Conservation (phyloP, 2,329 filamentous ascomycete genomes). For the Gremmenia infestans region DNA sequence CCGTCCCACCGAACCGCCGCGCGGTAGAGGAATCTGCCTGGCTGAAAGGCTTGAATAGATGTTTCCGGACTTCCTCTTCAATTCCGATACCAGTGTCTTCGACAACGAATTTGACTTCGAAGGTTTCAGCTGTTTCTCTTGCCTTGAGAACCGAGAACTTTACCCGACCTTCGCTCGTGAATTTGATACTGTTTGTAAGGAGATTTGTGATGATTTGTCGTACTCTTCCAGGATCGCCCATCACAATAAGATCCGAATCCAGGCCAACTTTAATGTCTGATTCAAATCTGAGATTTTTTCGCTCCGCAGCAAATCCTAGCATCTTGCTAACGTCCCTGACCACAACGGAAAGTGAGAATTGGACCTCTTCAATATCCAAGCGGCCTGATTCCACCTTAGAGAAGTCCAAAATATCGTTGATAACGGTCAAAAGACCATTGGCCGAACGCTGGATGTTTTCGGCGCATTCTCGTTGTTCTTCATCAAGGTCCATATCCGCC, state of each 20-base stretch:
- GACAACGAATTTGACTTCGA: constrained; percentile 66
- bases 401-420: constrained; percentile 88
- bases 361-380: constrained; percentile 73
- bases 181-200: constrained; percentile 72
- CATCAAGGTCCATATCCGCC: constrained; percentile 59
- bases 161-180: constrained; percentile 64
- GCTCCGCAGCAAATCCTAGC: constrained; percentile 77
- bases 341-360: constrained; percentile 69
- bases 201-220: constrained; percentile 81
- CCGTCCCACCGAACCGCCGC: constrained; percentile 72
- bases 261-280: constrained; percentile 56
- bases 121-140: constrained; percentile 57
- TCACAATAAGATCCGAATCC: constrained; percentile 66
- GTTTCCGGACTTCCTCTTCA: constrained; percentile 67
- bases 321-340: constrained; percentile 80
- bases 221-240: constrained; percentile 79
- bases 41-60: constrained; percentile 74
- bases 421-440: constrained; percentile 77
- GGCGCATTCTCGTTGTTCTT: constrained; percentile 69
- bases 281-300: constrained; percentile 70
- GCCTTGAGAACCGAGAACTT: constrained; percentile 61
- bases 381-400: constrained; percentile 79
- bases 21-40: constrained; percentile 79
- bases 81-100: constrained; percentile 80
- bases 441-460: constrained; percentile 76